Evolutionary conservation across 257 asterid species (phyloP).

Genomic region (Oldenlandia corymbosa): DNA sequence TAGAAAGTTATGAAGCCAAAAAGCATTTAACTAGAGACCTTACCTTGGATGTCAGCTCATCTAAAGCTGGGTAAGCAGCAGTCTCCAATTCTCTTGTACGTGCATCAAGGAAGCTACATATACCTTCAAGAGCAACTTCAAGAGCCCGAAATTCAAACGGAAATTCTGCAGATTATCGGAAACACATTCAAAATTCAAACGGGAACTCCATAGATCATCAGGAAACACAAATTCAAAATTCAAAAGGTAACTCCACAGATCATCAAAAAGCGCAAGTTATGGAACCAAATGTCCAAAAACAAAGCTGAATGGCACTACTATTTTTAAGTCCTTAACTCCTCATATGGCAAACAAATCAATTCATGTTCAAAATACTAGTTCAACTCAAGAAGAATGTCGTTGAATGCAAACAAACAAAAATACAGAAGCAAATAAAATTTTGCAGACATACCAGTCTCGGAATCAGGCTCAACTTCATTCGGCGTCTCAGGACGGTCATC

Average conservation of each 20-base stretch:
- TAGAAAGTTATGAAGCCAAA: background rate
- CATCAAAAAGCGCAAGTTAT: no score
- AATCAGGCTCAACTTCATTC: slow-evolving; percentile 36
- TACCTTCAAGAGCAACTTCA: slow-evolving; percentile 85
- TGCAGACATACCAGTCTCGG: slow-evolving; percentile 49
- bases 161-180: slow-evolving; percentile 48
- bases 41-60: slow-evolving; percentile 87
- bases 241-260: background rate
- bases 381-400: background rate
- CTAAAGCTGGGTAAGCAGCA: slow-evolving; percentile 90
- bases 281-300: no score
- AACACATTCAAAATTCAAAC: slow-evolving; percentile 78
- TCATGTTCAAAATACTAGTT: no score
- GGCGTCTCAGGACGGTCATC: slow-evolving; percentile 45
- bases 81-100: slow-evolving; percentile 76
- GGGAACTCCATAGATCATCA: slow-evolving; percentile 55
- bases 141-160: slow-evolving; percentile 89
- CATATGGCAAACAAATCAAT: background rate
- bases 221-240: background rate
- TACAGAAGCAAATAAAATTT: background rate
- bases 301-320: background rate
- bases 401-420: no score
- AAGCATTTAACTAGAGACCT: background rate
- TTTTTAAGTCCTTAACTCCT: no score
- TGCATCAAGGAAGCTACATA: slow-evolving; percentile 75